Evolutionary conservation across 164 flowering plant species (phyloP).

Genomic region (Kalanchoe fedtschenkoi): DNA sequence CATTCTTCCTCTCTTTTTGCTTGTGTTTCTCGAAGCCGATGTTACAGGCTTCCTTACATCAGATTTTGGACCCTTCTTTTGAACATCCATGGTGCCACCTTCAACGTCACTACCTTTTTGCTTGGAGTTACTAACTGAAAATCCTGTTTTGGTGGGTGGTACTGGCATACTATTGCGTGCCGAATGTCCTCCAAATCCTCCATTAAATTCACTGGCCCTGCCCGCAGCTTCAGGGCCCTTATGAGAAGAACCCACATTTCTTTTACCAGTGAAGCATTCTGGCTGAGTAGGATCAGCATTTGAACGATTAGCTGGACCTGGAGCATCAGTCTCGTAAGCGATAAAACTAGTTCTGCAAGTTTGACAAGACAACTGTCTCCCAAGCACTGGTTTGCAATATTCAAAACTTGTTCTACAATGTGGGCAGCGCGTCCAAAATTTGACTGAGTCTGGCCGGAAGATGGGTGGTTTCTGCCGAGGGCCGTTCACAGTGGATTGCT

Average conservation of each 20-base stretch:
- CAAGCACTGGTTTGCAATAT: constrained; percentile 14
- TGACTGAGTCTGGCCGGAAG: constrained; percentile 1
- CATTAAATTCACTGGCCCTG: constrained; percentile 5
- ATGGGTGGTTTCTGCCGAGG: not conserved
- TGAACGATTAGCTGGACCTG: constrained; percentile 9
- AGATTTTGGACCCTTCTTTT: constrained; percentile 14
- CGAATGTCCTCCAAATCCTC: constrained; percentile 3
- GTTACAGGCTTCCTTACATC: constrained; percentile 5
- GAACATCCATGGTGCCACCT: not conserved
- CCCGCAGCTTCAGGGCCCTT: constrained; percentile 6
- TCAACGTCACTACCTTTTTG: constrained; percentile 6
- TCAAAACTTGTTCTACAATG: constrained; percentile 21
- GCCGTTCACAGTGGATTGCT: not conserved
- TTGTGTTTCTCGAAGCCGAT: constrained; percentile 6
- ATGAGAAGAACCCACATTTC: not conserved
- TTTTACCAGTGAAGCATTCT: not conserved
- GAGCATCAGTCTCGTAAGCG: constrained; percentile 18
- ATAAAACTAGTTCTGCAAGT: constrained; percentile 18
- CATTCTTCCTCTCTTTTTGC: constrained; percentile 14
- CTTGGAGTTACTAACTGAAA: not conserved
- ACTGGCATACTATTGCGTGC: not conserved
- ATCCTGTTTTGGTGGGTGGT: constrained; percentile 4
- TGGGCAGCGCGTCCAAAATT: constrained; percentile 38
- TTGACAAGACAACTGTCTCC: constrained; percentile 23
- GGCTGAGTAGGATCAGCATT: constrained; percentile 5